phyloP scores from a whole-genome alignment of 78 protist species.

The Paratrimastix pyriformis region DNA sequence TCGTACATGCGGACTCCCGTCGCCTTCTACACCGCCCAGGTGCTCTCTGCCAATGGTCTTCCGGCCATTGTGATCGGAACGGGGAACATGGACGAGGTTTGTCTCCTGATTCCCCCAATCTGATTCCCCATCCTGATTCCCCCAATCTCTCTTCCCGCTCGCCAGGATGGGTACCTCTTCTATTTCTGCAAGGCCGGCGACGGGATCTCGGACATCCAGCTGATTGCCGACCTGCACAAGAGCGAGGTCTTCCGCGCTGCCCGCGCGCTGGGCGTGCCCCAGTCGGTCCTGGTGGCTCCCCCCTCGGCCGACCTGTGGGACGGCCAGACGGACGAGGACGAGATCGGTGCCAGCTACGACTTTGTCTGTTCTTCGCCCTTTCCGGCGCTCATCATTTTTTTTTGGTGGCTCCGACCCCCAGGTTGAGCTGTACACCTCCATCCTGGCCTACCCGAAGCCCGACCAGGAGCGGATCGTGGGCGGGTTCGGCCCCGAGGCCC shows the following conservation, averaged over 20 bases:
- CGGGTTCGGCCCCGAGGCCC: neutral
- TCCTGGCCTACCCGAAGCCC: neutral
- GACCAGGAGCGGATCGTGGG: too few species aligned
- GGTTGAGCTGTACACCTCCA: constrained; percentile 23
- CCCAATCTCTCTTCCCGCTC: neutral
- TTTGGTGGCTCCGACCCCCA: neutral
- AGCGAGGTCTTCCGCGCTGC: constrained; percentile 38
- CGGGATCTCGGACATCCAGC: constrained; percentile 63
- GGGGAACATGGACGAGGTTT: constrained; percentile 52
- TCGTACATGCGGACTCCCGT: constrained; percentile 62
- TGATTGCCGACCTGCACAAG: constrained; percentile 66
- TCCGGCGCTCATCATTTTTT: neutral
- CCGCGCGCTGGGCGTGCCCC: constrained; percentile 30
- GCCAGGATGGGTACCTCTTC: constrained; percentile 55
- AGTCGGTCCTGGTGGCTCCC: constrained; percentile 36
- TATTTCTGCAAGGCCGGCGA: constrained; percentile 79
- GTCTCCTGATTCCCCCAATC: neutral
- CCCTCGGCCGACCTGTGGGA: constrained; percentile 80
- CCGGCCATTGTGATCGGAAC: constrained; percentile 57
- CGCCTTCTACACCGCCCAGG: constrained; percentile 53
- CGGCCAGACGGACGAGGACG: constrained; percentile 77
- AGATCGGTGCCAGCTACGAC: constrained; percentile 66
- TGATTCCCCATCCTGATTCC: too few species aligned
- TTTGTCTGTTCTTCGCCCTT: constrained; percentile 13
- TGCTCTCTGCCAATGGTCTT: constrained; percentile 24